Evolutionary conservation across 257 asterid species (phyloP).

Genomic region (Leptodermis oblonga): DNA sequence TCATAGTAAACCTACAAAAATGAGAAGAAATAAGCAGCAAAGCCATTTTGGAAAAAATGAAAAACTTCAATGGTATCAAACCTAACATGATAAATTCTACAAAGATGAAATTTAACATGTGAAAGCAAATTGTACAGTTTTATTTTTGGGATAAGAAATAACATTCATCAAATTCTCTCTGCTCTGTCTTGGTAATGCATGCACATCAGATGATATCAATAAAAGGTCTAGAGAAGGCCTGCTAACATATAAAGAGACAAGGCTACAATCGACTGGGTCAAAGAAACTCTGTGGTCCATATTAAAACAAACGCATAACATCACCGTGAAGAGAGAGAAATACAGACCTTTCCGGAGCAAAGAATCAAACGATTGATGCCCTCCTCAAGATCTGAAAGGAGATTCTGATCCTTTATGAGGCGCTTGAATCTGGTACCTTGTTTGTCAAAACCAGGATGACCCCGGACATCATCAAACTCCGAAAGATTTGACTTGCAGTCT

Average conservation of each 20-base stretch:
- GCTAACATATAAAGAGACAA: neutral
- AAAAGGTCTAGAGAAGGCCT: neutral
- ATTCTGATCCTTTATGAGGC: constrained; percentile 81
- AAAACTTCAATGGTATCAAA: neutral
- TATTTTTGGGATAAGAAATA: neutral
- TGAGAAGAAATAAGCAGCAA: neutral
- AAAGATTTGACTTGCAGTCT: constrained; percentile 82
- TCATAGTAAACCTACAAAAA: constrained; percentile 74
- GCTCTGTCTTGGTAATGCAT: neutral
- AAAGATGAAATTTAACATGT: neutral
- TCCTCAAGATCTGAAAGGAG: constrained; percentile 71
- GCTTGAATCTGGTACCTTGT: constrained; percentile 95
- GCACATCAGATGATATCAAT: neutral
- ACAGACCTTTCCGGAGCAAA: no score
- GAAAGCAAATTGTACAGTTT: neutral
- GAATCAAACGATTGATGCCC: no score
- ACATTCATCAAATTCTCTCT: neutral
- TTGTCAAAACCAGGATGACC: constrained; percentile 95
- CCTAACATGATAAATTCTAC: constrained; percentile 9
- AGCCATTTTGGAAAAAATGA: neutral
- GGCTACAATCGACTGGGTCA: neutral
- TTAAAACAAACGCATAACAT: no score
- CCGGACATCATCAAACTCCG: constrained; percentile 85
- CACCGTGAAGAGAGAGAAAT: no score
- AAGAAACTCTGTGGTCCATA: neutral